A percentile compares a stretch with the other conserved stretches of the same genome.
Evolutionary conservation across 805 yeast species (phyloP).

Genomic region (Nakazawaea ishiwadae): DNA sequence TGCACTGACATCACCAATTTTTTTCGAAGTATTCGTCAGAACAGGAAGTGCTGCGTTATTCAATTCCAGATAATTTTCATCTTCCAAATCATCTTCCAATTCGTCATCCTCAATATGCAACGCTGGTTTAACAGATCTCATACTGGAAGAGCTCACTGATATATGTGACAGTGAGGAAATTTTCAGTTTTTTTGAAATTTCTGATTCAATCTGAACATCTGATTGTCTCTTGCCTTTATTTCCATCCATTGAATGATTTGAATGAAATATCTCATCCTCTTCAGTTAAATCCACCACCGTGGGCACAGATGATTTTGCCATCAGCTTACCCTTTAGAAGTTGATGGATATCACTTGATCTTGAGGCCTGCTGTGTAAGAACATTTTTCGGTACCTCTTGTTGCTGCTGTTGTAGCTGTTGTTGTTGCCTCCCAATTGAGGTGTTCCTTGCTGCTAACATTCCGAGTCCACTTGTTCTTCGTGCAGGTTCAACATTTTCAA

Average conservation of each 20-base stretch:
- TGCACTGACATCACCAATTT: not conserved
- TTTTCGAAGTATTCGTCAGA: too few relatives aligned
- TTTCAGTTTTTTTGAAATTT: not conserved
- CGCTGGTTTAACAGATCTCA: not conserved
- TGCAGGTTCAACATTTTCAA: constrained; percentile 8
- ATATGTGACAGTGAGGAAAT: not conserved
- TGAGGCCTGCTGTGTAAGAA: too few relatives aligned
- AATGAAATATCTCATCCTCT: constrained; percentile 12
- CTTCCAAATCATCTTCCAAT: constrained; percentile 12
- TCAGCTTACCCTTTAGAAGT: constrained; percentile 13
- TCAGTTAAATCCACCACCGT: constrained; percentile 11
- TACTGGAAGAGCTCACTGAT: not conserved
- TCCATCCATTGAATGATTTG: not conserved
- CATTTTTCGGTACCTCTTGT: too few relatives aligned
- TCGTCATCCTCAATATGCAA: constrained; percentile 1
- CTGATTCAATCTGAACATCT: not conserved
- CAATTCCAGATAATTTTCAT: too few relatives aligned
- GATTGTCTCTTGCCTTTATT: constrained; percentile 12
- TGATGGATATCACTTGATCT: not conserved
- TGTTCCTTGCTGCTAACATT: constrained; percentile 1
- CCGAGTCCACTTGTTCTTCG: constrained; percentile 7
- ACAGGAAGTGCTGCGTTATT: too few relatives aligned
- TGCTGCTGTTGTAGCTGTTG: too few relatives aligned
- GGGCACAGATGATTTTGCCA: not conserved
- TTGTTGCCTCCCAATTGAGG: too few relatives aligned